Percentiles rank a stretch among this genome's conserved stretches.
phyloP scores from a whole-genome alignment of 164 flowering plant genomes.

The Tetracentron sinense region DNA sequence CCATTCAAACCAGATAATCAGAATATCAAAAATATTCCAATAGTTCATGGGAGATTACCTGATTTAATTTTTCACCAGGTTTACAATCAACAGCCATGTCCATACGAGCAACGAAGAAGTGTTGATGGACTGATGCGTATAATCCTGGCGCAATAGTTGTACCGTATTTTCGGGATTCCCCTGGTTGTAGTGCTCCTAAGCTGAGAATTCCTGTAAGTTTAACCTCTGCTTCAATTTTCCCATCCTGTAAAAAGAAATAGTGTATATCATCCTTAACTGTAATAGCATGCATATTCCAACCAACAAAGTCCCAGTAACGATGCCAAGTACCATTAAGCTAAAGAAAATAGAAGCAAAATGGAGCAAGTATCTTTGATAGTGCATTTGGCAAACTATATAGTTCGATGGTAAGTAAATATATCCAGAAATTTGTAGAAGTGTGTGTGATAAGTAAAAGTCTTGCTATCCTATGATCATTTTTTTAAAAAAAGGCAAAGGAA shows the following conservation, averaged over 20 bases:
- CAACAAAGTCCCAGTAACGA: neutral
- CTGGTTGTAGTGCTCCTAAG: conserved; percentile 79
- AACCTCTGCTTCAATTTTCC: conserved; percentile 89
- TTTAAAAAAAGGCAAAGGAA: neutral
- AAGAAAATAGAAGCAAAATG: neutral
- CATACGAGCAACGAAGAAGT: conserved; percentile 89
- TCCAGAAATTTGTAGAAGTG: too few species aligned
- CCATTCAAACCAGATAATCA: neutral
- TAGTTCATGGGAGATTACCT: conserved; percentile 33
- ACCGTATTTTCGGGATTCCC: conserved; percentile 84
- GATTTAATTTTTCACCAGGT: conserved; percentile 83
- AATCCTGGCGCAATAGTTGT: conserved; percentile 85
- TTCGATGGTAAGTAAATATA: too few species aligned
- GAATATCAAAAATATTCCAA: too few species aligned
- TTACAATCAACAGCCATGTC: conserved; percentile 89
- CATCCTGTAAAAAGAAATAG: conserved; percentile 49
- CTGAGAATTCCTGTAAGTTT: conserved; percentile 88
- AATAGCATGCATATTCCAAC: neutral
- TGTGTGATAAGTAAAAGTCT: too few species aligned
- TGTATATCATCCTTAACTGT: neutral
- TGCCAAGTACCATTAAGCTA: neutral
- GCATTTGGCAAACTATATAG: neutral
- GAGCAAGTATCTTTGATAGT: neutral
- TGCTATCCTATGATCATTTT: neutral
- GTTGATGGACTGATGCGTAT: conserved; percentile 95